phyloP scores from a whole-genome alignment of 2,329 filamentous ascomycete species.

The Aureobasidium sp. region DNA sequence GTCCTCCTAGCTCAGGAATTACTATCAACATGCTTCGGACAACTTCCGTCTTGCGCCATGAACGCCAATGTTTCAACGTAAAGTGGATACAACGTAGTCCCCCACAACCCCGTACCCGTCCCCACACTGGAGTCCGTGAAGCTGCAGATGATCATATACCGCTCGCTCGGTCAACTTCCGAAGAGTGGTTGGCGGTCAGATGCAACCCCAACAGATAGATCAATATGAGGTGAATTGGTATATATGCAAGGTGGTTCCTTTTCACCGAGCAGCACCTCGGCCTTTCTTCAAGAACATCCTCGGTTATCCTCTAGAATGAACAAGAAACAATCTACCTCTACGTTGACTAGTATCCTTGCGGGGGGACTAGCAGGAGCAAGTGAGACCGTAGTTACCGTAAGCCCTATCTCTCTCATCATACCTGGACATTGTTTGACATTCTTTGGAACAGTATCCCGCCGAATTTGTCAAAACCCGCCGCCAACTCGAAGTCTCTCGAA shows the following conservation, averaged over 20 bases:
- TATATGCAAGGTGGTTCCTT: not conserved
- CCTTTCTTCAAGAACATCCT: not conserved
- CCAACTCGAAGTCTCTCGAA: slow-evolving; percentile 3
- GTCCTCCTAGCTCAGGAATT: too few relatives aligned
- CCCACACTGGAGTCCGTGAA: not conserved
- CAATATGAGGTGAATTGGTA: too few relatives aligned
- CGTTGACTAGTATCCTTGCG: slow-evolving; percentile 5
- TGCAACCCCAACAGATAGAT: not conserved
- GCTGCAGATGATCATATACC: not conserved
- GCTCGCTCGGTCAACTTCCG: not conserved
- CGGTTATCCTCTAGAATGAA: not conserved
- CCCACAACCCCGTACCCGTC: not conserved
- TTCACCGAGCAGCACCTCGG: not conserved
- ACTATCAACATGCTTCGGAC: not conserved
- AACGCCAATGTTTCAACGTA: not conserved
- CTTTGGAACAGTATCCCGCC: slow-evolving; percentile 6
- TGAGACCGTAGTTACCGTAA: slow-evolving; percentile 10
- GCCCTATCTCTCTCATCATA: not conserved
- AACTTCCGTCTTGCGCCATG: not conserved
- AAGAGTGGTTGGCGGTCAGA: not conserved
- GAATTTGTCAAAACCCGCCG: slow-evolving; percentile 14
- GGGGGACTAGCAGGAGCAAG: slow-evolving; percentile 10
- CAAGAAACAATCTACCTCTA: slow-evolving; percentile 2
- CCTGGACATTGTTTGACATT: not conserved
- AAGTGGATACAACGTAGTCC: not conserved